These are phyloP conservation scores for Sungouiella blattae DNA, from an alignment of 805 yeast species.

Conservation along the genomic window DNA sequence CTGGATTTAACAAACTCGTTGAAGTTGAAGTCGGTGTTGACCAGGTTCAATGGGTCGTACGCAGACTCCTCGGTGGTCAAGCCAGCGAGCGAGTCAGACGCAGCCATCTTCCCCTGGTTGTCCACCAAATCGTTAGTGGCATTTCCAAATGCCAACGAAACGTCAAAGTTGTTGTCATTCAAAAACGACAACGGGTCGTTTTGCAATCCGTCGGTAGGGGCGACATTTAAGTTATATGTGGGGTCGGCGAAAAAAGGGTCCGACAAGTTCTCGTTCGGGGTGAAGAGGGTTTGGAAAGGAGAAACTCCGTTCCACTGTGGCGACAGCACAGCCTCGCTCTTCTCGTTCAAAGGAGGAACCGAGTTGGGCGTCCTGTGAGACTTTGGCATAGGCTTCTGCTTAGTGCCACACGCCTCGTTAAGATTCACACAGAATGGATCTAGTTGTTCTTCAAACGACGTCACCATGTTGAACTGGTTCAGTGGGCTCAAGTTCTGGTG, in stretches of 20 bases:
- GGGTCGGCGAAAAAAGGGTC: constrained; percentile 17
- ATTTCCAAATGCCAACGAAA: constrained; percentile 47
- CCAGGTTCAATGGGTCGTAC: constrained; percentile 46
- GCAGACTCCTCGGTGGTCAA: constrained; percentile 55
- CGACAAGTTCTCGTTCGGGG: constrained; percentile 15
- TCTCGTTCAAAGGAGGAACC: constrained; percentile 5
- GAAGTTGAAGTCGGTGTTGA: constrained; percentile 32
- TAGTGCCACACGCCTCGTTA: constrained; percentile 80
- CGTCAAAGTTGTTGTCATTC: constrained; percentile 50
- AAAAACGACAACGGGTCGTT: constrained; percentile 47
- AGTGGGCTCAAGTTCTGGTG: constrained; percentile 1
- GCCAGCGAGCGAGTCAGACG: constrained; percentile 36
- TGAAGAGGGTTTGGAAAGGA: constrained; percentile 12
- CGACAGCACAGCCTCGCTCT: constrained; percentile 3
- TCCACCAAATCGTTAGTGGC: constrained; percentile 12
- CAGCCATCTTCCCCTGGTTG: constrained; percentile 13
- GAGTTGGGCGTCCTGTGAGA: constrained; percentile 16
- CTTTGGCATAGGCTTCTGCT: constrained; percentile 62
- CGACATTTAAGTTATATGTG: constrained; percentile 5
- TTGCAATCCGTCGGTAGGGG: constrained; percentile 4
- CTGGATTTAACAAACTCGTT: constrained; percentile 35
- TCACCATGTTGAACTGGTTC: constrained; percentile 16
- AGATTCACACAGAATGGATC: constrained; percentile 73
- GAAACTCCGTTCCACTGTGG: constrained; percentile 7
- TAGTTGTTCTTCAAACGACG: constrained; percentile 61